A percentile compares a stretch with the other conserved stretches of the same genome.
Conservation (phyloP, 1,284 basidiomycete species). For the Ustilago cynodontis region DNA sequence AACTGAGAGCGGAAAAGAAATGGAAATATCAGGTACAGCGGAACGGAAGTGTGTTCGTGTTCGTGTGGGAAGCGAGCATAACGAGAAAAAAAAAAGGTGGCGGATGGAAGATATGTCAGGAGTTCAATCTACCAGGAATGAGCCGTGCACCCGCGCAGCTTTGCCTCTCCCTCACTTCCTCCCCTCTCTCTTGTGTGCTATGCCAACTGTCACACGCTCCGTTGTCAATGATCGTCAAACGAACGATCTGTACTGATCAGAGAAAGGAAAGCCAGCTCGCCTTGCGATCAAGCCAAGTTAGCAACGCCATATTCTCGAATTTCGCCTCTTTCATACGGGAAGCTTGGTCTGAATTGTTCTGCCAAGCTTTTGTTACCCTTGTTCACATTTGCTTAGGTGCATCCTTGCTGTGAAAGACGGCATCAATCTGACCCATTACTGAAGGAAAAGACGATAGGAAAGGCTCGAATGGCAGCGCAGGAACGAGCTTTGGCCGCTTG, state of each 20-base stretch:
- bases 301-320: neutral
- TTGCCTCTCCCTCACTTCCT: neutral
- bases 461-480: neutral
- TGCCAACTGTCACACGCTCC: conserved; percentile 10
- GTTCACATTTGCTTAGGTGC: too few relatives aligned
- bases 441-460: too few relatives aligned
- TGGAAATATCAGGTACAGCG: conserved; percentile 17
- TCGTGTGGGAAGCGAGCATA: neutral
- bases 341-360: too few relatives aligned
- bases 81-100: neutral
- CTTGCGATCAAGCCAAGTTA: neutral
- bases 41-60: too few relatives aligned
- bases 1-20: neutral
- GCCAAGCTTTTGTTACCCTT: too few relatives aligned
- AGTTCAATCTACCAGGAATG: conserved; percentile 28
- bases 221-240: neutral
- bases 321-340: neutral
- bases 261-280: neutral
- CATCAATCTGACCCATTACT: too few relatives aligned
- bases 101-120: conserved; percentile 25
- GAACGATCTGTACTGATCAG: neutral
- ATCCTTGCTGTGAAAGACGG: neutral
- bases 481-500: neutral
- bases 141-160: conserved; percentile 10
- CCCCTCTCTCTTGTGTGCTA: neutral